These are phyloP conservation scores for Bipolaris oryzae DNA, from an alignment of 2,329 filamentous ascomycete genomes.

Conservation along the genomic window DNA sequence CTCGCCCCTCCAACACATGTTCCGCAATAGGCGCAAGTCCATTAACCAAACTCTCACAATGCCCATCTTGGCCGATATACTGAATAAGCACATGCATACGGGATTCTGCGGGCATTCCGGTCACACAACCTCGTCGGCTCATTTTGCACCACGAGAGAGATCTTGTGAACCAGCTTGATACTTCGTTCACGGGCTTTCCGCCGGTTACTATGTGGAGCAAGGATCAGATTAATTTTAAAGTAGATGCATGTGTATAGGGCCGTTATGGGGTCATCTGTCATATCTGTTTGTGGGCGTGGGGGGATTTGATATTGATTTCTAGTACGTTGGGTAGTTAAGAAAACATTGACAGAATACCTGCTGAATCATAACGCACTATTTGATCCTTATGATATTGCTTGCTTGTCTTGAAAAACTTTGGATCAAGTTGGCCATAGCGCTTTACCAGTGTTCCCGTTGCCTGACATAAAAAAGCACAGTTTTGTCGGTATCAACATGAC, in stretches of 20 bases:
- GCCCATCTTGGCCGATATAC: neutral
- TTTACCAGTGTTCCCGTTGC: neutral
- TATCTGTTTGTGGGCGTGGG: neutral
- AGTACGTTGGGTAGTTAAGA: neutral
- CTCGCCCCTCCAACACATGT: neutral
- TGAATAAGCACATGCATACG: neutral
- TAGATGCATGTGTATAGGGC: neutral
- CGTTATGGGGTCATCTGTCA: neutral
- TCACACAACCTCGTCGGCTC: no score
- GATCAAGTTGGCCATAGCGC: neutral
- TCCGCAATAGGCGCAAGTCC: neutral
- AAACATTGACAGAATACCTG: neutral
- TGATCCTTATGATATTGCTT: neutral
- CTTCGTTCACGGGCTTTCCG: neutral
- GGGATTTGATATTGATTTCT: neutral
- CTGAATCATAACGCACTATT: neutral
- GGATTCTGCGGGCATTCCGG: neutral
- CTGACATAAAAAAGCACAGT: neutral
- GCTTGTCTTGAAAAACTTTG: neutral
- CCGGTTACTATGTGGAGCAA: neutral
- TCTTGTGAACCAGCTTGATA: neutral
- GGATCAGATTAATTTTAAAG: neutral
- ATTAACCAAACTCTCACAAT: neutral
- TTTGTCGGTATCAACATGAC: neutral
- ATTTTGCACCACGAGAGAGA: neutral